Evolutionary conservation across 352 stramenopile species (phyloP).

Genomic region (Phytophthora pseudosyringae): DNA sequence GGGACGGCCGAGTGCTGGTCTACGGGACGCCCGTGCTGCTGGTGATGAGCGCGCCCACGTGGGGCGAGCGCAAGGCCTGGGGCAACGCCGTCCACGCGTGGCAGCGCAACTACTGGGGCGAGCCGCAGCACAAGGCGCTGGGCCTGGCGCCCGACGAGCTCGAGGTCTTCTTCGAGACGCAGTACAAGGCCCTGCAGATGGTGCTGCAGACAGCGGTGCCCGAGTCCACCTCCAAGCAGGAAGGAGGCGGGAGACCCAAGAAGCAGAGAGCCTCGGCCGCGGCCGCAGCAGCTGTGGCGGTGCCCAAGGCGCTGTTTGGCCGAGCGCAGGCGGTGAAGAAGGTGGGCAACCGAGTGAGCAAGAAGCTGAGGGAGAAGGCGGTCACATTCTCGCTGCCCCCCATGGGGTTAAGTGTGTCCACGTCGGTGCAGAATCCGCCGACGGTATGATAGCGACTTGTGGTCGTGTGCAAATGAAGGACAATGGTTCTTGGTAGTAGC

Average conservation of each 20-base stretch:
- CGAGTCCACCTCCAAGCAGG: conserved; percentile 10
- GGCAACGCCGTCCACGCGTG: conserved; percentile 88
- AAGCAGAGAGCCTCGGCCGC: conserved; percentile 25
- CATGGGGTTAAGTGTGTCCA: conserved; percentile 71
- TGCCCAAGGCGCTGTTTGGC: conserved; percentile 58
- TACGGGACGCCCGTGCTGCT: conserved; percentile 62
- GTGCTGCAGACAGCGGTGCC: conserved; percentile 41
- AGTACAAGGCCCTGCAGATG: conserved; percentile 61
- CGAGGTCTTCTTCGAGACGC: conserved; percentile 78
- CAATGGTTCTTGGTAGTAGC: too few relatives aligned
- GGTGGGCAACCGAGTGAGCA: conserved; percentile 64
- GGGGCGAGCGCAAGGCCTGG: conserved; percentile 82
- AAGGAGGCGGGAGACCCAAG: conserved; percentile 18
- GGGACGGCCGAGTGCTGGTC: conserved; percentile 71
- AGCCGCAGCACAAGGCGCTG: conserved; percentile 65
- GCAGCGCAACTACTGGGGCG: conserved; percentile 89
- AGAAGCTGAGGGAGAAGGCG: conserved; percentile 67
- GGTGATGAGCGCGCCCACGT: conserved; percentile 74
- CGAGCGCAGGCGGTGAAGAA: conserved; percentile 67
- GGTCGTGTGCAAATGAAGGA: not conserved
- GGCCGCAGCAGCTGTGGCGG: conserved; percentile 28
- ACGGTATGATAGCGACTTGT: conserved; percentile 35
- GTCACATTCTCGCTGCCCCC: conserved; percentile 79
- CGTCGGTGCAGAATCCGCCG: conserved; percentile 56
- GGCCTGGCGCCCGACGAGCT: conserved; percentile 63